These are phyloP conservation scores for Jaltomata sinuosa DNA, from an alignment of 257 asterid species.

Conservation along the genomic window DNA sequence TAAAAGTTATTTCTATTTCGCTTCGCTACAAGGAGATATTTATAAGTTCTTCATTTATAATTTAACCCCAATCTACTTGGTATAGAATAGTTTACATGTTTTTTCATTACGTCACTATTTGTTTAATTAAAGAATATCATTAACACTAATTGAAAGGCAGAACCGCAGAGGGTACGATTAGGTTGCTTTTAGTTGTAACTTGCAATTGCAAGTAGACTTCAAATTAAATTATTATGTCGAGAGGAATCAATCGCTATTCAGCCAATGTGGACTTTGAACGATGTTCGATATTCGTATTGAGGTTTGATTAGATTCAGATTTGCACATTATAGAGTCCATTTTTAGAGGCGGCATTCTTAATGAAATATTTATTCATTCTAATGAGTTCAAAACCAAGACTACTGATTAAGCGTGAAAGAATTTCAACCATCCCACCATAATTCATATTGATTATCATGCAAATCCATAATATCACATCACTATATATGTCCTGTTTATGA, in stretches of 20 bases:
- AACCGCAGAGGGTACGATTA: background rate
- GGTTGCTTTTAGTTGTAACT: background rate
- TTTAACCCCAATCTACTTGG: too few species aligned
- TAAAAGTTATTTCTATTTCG: too few species aligned
- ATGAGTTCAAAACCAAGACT: background rate
- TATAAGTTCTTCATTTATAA: too few species aligned
- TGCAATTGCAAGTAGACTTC: background rate
- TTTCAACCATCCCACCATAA: background rate
- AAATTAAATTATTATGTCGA: background rate
- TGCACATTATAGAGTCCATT: too few species aligned
- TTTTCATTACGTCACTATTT: too few species aligned
- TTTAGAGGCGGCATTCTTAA: rapidly evolving
- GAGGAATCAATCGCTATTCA: background rate
- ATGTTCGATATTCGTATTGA: background rate
- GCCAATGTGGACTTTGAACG: background rate
- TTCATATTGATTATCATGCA: background rate
- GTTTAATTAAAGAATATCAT: background rate
- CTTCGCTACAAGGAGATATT: too few species aligned
- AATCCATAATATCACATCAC: background rate
- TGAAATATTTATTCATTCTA: background rate
- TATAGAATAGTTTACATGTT: too few species aligned
- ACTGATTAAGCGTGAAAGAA: too few species aligned
- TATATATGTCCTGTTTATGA: background rate
- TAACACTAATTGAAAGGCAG: background rate
- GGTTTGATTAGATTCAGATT: background rate